These are phyloP conservation scores for Rhizopogon salebrosus DNA, from an alignment of 768 basidiomycete species.

Conservation along the genomic window DNA sequence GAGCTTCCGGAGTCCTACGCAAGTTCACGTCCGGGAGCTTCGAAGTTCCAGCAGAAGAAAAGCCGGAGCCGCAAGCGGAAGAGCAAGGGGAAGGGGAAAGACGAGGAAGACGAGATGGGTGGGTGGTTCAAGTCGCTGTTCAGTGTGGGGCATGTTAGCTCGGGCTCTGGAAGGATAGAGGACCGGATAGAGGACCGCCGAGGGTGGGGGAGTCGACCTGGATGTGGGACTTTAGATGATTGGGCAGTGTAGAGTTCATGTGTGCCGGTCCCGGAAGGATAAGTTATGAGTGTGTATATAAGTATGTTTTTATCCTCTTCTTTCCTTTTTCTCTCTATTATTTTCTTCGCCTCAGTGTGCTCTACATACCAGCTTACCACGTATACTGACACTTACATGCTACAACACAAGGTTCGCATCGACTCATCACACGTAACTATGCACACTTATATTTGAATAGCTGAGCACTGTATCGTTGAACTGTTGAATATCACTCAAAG, in stretches of 20 bases:
- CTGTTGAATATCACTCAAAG: not conserved
- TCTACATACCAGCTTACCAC: not conserved
- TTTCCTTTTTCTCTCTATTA: not conserved
- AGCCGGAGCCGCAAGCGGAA: constrained; percentile 23
- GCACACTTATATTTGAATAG: not conserved
- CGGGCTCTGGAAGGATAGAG: constrained; percentile 28
- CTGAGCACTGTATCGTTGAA: not conserved
- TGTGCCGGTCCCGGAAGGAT: not conserved
- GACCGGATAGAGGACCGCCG: constrained; percentile 51
- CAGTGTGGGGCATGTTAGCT: constrained; percentile 14
- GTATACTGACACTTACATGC: not conserved
- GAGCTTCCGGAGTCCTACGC: constrained; percentile 66
- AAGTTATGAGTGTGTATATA: constrained; percentile 9
- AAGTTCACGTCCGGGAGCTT: constrained; percentile 26
- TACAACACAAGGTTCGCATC: not conserved
- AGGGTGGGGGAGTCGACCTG: constrained; percentile 41
- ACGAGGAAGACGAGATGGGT: constrained; percentile 16
- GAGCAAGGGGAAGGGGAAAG: constrained; percentile 30
- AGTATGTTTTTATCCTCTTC: constrained; percentile 1
- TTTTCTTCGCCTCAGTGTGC: not conserved
- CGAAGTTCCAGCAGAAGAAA: constrained; percentile 30
- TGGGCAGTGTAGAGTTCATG: constrained; percentile 42
- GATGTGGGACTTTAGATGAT: constrained; percentile 43
- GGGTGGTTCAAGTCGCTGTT: constrained; percentile 22
- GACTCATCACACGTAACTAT: not conserved